Percentiles rank a stretch among this genome's conserved stretches.
Evolutionary conservation across 257 asterid species (phyloP).

Genomic region (Nyctanthes arbortristis): DNA sequence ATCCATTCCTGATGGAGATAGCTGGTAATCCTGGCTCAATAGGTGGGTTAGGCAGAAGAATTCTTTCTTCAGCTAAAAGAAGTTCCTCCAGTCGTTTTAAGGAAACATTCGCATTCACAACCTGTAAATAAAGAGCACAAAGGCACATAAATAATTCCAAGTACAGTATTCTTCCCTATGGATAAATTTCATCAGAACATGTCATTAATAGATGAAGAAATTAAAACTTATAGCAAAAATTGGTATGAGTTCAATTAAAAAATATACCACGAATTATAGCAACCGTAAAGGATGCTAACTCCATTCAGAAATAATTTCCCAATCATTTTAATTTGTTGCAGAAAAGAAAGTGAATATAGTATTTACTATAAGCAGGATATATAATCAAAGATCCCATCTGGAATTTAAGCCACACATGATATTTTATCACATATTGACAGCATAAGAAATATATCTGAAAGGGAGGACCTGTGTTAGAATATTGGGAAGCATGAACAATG

Average conservation of each 20-base stretch:
- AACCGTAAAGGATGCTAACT: background rate
- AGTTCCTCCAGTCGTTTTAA: slow-evolving; percentile 90
- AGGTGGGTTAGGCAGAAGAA: slow-evolving; percentile 83
- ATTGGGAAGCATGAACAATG: slow-evolving; percentile 93
- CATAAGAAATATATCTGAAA: background rate
- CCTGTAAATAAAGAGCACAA: slow-evolving; percentile 45
- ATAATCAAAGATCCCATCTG: background rate
- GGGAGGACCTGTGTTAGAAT: slow-evolving; percentile 75
- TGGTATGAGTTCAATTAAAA: slow-evolving; percentile 2
- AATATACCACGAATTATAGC: background rate
- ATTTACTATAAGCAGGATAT: background rate
- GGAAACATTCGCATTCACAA: slow-evolving; percentile 90
- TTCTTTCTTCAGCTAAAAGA: slow-evolving; percentile 76
- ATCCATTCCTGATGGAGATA: slow-evolving; percentile 83
- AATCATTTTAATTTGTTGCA: background rate
- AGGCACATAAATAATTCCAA: slow-evolving; percentile 9
- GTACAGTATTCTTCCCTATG: slow-evolving; percentile 1
- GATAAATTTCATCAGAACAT: background rate
- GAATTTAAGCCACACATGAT: background rate
- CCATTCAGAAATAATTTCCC: background rate
- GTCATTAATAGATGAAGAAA: background rate
- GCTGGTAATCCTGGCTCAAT: slow-evolving; percentile 81
- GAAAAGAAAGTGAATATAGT: background rate
- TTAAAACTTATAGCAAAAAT: background rate
- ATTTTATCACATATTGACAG: background rate